These are phyloP conservation scores for Heliamphora pulchella DNA, from an alignment of 179 eudicot genomes.

Conservation along the genomic window DNA sequence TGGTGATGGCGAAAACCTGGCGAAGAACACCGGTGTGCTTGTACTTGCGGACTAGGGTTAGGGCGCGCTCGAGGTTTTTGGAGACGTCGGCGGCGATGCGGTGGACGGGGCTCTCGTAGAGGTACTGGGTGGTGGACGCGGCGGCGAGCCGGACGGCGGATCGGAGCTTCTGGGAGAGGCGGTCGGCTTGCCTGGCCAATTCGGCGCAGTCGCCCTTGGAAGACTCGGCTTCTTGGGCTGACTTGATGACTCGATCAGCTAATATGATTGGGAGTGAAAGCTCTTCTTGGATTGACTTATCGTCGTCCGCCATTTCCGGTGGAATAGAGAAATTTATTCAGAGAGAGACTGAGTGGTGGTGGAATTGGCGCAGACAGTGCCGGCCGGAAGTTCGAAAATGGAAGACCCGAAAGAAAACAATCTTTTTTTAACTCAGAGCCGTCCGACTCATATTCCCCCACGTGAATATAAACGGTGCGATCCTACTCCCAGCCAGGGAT, in stretches of 20 bases:
- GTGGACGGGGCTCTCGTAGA: constrained; percentile 56
- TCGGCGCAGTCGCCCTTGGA: constrained; percentile 45
- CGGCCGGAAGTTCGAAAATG: not conserved
- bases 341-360: not conserved
- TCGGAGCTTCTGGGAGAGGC: constrained; percentile 42
- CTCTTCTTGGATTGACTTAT: constrained; percentile 34
- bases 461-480: no score
- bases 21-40: constrained; percentile 39
- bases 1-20: constrained; percentile 38
- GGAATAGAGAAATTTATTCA: not conserved
- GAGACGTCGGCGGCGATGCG: constrained; percentile 37
- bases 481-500: no score
- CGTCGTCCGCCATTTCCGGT: constrained; percentile 21
- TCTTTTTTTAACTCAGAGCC: no score
- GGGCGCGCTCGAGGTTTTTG: constrained; percentile 33
- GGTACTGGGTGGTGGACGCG: constrained; percentile 15
- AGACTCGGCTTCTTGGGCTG: constrained; percentile 32
- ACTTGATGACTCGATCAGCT: constrained; percentile 36
- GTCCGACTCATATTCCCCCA: no score
- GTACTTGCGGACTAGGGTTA: constrained; percentile 46
- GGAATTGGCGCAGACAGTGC: not conserved
- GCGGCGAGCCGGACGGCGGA: constrained; percentile 39
- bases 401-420: not conserved
- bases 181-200: constrained; percentile 30
- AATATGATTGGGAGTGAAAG: constrained; percentile 47